Base-by-base conservation (phyloP, 495 filamentous ascomycete genomes). In the Neurospora sp. region DNA sequence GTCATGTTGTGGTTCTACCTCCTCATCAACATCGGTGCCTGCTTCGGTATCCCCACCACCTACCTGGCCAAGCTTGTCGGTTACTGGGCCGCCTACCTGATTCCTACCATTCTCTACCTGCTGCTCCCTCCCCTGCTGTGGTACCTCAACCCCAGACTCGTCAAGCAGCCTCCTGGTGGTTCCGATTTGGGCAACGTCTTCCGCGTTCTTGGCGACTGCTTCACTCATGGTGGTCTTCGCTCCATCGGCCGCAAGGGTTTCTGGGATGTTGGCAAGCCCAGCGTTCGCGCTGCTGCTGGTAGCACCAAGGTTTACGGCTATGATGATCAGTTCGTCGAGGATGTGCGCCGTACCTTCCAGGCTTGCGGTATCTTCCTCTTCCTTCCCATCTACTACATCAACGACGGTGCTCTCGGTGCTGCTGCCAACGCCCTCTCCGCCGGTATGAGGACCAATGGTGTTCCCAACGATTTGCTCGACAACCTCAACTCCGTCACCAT, bases 11-110 rank as follows among this genome's bases (percentile, higher is more conserved):
- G 81, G 81, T 92, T 92, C 80, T 94, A 94, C 78, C 81, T 87
- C 61, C 89, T 90, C 75, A 92, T 94, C 84, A 94, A 96, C 81
- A 53, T 95, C 69, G 93, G 92, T 85, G 53, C 87, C 88, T 72
- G 89, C 87, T 72, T 84, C 85, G 72, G 83, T 89, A 82, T 85
- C 53, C 79, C 83, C 27, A 84, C 82, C 37, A 78, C 81, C 1
- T 85, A 85, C 69, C 70, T 82, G 7, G 83, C 81, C 61, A 83
- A 82, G 76, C 73, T 83, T 75, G 83, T 90, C 37, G 90, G 88
- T 65, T 93, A 90, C 83, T 94, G 90, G 90, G 86, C 85, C 5
- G 89, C 88, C 16, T 94, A 89, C 79, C 82, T 94, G 45, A 87
- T 95, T 31, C 89, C 90, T 53, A 84, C 85, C 7, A 84, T 87